These are phyloP conservation scores for Ochetophila trinervis DNA, from an alignment of 306 rosid species.

Conservation along the genomic window DNA sequence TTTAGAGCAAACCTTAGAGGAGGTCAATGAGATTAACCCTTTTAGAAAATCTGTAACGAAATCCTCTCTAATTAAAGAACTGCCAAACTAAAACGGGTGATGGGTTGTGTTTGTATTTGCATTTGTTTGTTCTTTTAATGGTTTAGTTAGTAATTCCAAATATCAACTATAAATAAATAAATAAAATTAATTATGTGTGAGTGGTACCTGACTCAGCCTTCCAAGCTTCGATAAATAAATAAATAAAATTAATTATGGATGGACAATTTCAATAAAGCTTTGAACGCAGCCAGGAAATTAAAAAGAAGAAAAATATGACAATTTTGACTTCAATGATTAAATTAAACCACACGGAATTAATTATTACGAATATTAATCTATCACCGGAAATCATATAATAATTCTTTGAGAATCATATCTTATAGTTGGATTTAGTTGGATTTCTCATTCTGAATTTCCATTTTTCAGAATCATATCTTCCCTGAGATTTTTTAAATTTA, in stretches of 20 bases:
- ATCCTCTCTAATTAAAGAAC: no score
- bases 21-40: no score
- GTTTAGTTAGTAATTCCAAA: no score
- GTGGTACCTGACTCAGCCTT: slow-evolving; percentile 13
- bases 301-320: not conserved
- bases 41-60: no score
- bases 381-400: slow-evolving; percentile 9
- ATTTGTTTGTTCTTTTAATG: no score
- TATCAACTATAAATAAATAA: no score
- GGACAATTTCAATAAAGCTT: slow-evolving; percentile 10
- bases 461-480: slow-evolving; percentile 3
- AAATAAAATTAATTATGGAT: slow-evolving; percentile 3
- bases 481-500: not conserved
- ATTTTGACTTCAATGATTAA: slow-evolving; percentile 2
- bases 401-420: slow-evolving; percentile 21
- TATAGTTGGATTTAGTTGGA: slow-evolving; percentile 20
- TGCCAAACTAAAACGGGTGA: no score
- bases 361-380: no score
- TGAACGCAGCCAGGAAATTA: not conserved
- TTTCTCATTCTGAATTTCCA: slow-evolving; percentile 6
- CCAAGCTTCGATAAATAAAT: not conserved
- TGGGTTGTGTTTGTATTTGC: no score
- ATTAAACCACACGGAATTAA: not conserved
- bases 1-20: no score
- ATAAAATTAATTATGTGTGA: no score